phyloP scores from a whole-genome alignment of 75 land plant species.

The Larix kaempferi region DNA sequence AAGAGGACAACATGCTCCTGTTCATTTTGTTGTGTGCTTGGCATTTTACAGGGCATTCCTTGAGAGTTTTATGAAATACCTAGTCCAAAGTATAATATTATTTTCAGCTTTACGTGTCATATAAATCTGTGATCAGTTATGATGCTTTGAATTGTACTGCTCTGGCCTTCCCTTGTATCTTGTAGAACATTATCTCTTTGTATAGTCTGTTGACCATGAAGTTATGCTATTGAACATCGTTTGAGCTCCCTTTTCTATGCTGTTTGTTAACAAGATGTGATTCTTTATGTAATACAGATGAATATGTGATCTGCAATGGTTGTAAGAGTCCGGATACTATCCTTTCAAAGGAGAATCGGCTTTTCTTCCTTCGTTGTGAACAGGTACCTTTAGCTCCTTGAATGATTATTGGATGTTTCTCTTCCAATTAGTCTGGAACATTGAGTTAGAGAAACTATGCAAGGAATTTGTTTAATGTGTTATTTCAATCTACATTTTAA shows the following conservation, averaged over 20 bases:
- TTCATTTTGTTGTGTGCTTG: not conserved
- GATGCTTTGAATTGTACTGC: no score
- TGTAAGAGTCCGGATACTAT: conserved; percentile 96
- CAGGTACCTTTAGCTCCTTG: conserved; percentile 41
- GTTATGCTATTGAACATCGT: not conserved
- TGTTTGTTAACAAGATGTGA: conserved; percentile 4
- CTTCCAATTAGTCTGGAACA: not conserved
- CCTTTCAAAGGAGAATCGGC: conserved; percentile 81
- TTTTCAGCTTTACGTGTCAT: no score
- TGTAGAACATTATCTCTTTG: no score
- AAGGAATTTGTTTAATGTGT: not conserved
- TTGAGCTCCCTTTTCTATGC: not conserved
- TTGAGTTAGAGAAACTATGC: not conserved
- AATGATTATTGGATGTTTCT: not conserved
- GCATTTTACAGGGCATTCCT: not conserved
- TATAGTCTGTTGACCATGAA: no score
- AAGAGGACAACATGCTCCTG: not conserved
- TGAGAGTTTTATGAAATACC: not conserved
- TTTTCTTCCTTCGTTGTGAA: conserved; percentile 89
- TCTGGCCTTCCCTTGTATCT: no score
- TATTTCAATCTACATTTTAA: not conserved
- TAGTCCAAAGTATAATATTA: no score
- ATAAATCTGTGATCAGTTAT: no score
- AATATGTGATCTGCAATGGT: conserved; percentile 88
- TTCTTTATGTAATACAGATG: conserved; percentile 45